Evolutionary conservation across 768 basidiomycete species (phyloP).

Genomic region (Russula compacta): DNA sequence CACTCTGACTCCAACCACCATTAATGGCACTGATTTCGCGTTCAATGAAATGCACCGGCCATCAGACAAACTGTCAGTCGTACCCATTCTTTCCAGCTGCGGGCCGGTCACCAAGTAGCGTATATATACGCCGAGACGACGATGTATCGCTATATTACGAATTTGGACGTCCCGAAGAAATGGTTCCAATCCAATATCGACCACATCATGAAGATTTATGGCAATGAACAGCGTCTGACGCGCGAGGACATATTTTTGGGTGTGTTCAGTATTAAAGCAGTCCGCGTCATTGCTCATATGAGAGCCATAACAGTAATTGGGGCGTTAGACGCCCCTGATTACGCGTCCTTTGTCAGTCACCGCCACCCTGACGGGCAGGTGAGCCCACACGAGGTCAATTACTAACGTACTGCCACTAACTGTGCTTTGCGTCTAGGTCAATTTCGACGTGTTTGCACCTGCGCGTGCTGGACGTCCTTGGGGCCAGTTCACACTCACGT

Average conservation of each 20-base stretch:
- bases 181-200: conserved; percentile 72
- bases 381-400: conserved; percentile 9
- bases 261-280: conserved; percentile 20
- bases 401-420: conserved; percentile 1
- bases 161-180: conserved; percentile 50
- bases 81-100: conserved; percentile 51
- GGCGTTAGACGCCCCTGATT: conserved; percentile 58
- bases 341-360: conserved; percentile 70
- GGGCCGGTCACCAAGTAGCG: conserved; percentile 56
- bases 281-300: conserved; percentile 6
- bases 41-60: background rate
- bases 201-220: conserved; percentile 50
- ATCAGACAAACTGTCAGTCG: conserved; percentile 39
- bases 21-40: background rate
- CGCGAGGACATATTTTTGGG: conserved; percentile 31
- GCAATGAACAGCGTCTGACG: conserved; percentile 27
- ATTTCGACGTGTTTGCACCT: conserved; percentile 59
- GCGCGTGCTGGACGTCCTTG: conserved; percentile 50
- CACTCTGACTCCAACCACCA: background rate
- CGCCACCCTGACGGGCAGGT: conserved; percentile 53
- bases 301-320: conserved; percentile 44
- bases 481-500: conserved; percentile 61
- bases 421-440: conserved; percentile 32
- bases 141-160: conserved; percentile 57
- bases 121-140: conserved; percentile 62